Base-by-base conservation (phyloP, 371 early-diverging fungal genomes). In the Apophysomyces trapeziformis region DNA sequence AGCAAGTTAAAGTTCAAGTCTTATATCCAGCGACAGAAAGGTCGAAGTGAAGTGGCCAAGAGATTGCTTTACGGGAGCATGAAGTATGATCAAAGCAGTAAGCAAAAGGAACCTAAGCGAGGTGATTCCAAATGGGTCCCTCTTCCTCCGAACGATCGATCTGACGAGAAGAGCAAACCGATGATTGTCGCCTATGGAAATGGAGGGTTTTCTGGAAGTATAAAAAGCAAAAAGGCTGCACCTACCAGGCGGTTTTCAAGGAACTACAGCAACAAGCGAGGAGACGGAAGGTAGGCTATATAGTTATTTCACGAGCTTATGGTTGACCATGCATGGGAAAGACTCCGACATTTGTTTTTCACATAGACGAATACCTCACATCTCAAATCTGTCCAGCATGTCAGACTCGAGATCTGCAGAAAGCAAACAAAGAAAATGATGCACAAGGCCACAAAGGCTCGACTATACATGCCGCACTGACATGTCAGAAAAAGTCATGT, bases 121-220 rank as follows among this genome's bases (percentile, higher is more conserved):
- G 5, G 43, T 43, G 47, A 47, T n/a, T 1, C 9, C 4, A 47
- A n/a, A 14, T 47, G 47, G 47, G 1, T n/a, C 1, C n/a, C 47
- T 7, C 7, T 47, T 9, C 16, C 5, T 11, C 6, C 41, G 1
- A 41, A 41, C 13, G 1, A 41, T 41, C 47, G 4, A n/a, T n/a
- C 47, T 18, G 47, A 47, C 7, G 47, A 47, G 16, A 47, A 18
- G n/a, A 47, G n/a, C 1, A 47, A 18, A 47, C 9, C 14, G 1
- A 14, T 47, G 5, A 47, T 47, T n/a, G n/a, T 47, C n/a, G 47
- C 47, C n/a, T 47, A 47, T 47, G 47, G 47, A n/a, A 47, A 47
- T 14, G 47, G 14, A 18, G 9, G 14, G 9, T 47, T 41, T 47
- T 47, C 21, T 9, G 47, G 47, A 1, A 21, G 14, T 7, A 47